phyloP scores from a whole-genome alignment of 352 stramenopile species.

The Pythium chondricola region DNA sequence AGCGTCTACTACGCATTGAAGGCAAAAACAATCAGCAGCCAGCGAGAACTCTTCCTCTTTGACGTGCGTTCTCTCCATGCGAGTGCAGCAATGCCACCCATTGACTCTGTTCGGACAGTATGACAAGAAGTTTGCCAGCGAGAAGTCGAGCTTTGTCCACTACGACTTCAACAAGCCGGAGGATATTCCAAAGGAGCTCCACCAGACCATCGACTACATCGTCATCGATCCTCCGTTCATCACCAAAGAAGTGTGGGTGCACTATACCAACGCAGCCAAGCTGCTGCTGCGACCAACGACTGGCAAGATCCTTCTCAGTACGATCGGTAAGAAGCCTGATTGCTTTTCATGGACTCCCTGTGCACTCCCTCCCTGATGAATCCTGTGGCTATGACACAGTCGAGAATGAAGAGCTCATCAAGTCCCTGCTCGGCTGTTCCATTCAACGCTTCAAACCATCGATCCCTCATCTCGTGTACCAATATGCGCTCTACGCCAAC shows the following conservation, averaged over 20 bases:
- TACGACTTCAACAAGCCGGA: constrained; percentile 90
- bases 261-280: constrained; percentile 69
- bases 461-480: constrained; percentile 94
- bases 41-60: constrained; percentile 74
- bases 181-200: constrained; percentile 44
- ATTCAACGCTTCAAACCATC: constrained; percentile 75
- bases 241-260: constrained; percentile 88
- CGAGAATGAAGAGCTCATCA: constrained; percentile 86
- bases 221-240: constrained; percentile 95
- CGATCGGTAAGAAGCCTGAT: constrained; percentile 56
- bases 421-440: constrained; percentile 72
- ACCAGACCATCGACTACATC: constrained; percentile 84
- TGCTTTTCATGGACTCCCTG: neutral
- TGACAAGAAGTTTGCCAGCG: constrained; percentile 72
- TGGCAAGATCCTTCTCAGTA: constrained; percentile 84
- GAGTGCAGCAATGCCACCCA: too few relatives aligned
- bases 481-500: constrained; percentile 92
- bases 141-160: constrained; percentile 59
- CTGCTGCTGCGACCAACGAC: constrained; percentile 50
- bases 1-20: constrained; percentile 91
- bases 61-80: constrained; percentile 57
- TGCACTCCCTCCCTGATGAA: too few relatives aligned
- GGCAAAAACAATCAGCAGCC: constrained; percentile 13
- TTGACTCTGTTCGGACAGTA: too few relatives aligned
- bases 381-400: too few relatives aligned